Evolutionary conservation across 1,284 basidiomycete genomes (phyloP).

Genomic region (Omphalotus olearius): DNA sequence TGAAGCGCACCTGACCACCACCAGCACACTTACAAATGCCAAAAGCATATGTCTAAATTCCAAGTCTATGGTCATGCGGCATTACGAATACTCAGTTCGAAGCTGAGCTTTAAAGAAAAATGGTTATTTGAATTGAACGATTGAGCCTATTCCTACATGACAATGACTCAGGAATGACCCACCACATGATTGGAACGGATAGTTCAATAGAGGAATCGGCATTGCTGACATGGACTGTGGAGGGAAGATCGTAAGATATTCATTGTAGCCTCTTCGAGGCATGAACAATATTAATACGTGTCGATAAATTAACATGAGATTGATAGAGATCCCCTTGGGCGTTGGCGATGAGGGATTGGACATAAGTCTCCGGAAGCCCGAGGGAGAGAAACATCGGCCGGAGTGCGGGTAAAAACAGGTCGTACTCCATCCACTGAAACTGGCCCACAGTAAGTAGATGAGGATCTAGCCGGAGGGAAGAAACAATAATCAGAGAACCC

Average conservation of each 20-base stretch:
- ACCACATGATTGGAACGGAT: no score
- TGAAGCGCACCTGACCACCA: no score
- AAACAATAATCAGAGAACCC: background rate
- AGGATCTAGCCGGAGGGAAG: constrained; percentile 24
- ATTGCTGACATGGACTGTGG: no score
- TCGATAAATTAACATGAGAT: constrained; percentile 45
- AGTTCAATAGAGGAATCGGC: no score
- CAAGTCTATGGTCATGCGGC: no score
- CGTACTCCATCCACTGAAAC: constrained; percentile 66
- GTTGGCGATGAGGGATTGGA: constrained; percentile 49
- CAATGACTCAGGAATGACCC: no score
- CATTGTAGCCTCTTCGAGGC: constrained; percentile 35
- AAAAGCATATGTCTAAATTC: no score
- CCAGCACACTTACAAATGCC: no score
- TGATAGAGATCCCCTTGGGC: constrained; percentile 65
- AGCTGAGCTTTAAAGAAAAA: no score
- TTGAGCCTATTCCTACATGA: no score
- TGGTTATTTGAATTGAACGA: no score
- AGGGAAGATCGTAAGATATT: background rate
- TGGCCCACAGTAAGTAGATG: constrained; percentile 54
- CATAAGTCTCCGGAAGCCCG: constrained; percentile 47
- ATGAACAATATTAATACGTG: constrained; percentile 55
- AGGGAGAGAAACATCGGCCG: constrained; percentile 52
- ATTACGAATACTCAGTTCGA: no score
- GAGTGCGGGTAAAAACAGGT: constrained; percentile 57